Evolutionary conservation across 2,329 filamentous ascomycete species (phyloP).

Genomic region (Eutypella sp.): DNA sequence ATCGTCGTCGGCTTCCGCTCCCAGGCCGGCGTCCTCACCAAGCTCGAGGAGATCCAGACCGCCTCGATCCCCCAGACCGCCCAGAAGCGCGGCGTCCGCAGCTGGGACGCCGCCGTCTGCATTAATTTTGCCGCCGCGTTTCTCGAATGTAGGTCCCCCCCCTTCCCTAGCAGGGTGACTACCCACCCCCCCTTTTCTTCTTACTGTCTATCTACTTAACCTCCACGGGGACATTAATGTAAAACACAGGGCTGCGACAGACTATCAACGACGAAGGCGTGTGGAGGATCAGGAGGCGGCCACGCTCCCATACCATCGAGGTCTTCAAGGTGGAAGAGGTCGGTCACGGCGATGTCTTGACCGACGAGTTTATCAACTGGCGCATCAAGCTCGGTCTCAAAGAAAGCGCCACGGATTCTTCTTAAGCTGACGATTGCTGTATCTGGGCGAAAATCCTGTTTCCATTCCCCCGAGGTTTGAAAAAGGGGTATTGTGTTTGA

Average conservation of each 20-base stretch:
- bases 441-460: no score
- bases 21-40: constrained; percentile 63
- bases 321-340: constrained; percentile 68
- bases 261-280: constrained; percentile 66
- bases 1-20: constrained; percentile 87
- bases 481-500: no score
- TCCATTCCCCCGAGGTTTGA: no score
- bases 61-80: constrained; percentile 72
- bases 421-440: no score
- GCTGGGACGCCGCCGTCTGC: constrained; percentile 90
- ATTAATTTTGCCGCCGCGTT: constrained; percentile 84
- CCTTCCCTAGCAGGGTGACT: neutral
- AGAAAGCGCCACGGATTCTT: no score
- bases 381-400: constrained; percentile 45
- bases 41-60: constrained; percentile 75
- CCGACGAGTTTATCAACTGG: constrained; percentile 74
- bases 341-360: constrained; percentile 72
- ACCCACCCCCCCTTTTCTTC: neutral
- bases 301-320: constrained; percentile 62
- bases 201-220: neutral
- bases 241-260: constrained; percentile 53
- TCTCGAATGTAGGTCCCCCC: constrained; percentile 59
- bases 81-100: constrained; percentile 56
- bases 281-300: constrained; percentile 70
- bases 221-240: neutral